Conservation (phyloP, 1,284 basidiomycete species). For the Rhodotorula sp. region DNA sequence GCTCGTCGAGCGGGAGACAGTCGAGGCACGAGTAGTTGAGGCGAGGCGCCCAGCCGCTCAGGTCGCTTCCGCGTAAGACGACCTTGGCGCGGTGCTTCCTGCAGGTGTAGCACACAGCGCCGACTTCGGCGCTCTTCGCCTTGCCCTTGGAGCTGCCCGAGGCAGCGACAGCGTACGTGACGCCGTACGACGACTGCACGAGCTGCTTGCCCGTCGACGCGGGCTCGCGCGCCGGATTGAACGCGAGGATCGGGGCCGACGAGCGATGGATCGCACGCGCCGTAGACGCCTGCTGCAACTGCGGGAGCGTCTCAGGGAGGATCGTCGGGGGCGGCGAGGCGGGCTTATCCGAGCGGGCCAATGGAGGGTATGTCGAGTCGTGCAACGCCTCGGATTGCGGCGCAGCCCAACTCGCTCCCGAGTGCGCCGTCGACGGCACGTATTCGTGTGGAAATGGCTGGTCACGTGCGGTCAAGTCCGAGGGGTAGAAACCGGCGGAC, state of each 20-base stretch:
- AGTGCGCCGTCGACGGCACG: not conserved
- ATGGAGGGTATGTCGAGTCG: not conserved
- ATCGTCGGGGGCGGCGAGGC: not conserved
- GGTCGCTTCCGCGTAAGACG: constrained; percentile 19
- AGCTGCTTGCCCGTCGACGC: constrained; percentile 14
- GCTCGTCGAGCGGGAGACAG: constrained; percentile 8
- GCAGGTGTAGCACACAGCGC: constrained; percentile 18
- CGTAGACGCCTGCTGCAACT: not conserved
- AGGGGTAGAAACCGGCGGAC: not conserved
- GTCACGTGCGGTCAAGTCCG: not conserved
- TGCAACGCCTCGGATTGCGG: not conserved
- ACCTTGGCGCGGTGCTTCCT: constrained; percentile 6
- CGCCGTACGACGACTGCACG: constrained; percentile 15
- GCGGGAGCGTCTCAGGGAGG: constrained; percentile 3
- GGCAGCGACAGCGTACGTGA: constrained; percentile 14
- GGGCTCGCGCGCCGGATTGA: constrained; percentile 28
- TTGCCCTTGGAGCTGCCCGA: constrained; percentile 17
- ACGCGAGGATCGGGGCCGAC: constrained; percentile 17
- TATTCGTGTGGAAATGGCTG: not conserved
- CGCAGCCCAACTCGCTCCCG: not conserved
- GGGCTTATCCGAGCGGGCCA: not conserved
- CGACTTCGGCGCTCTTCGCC: constrained; percentile 7
- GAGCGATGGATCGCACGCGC: constrained; percentile 13
- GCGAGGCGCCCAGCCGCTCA: constrained; percentile 20
- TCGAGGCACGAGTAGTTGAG: constrained; percentile 22